These are phyloP conservation scores for Fennellomyces sp. DNA, from an alignment of 371 early-diverging fungal species.

Conservation along the genomic window DNA sequence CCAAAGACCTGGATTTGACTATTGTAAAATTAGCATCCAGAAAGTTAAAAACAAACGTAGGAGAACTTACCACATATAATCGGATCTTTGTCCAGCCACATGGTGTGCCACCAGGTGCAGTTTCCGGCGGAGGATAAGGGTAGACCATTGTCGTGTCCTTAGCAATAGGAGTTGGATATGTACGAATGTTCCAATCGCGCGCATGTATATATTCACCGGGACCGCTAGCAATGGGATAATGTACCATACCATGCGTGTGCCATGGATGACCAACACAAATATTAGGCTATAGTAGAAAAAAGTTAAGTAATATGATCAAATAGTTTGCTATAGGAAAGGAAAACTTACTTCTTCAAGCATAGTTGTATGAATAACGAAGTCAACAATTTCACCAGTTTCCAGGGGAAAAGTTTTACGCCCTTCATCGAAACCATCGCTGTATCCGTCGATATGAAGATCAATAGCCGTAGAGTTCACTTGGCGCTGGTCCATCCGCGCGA, in stretches of 20 bases:
- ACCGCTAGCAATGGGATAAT: slow-evolving; percentile 38
- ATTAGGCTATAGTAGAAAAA: too few relatives aligned
- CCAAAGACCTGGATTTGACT: slow-evolving; percentile 57
- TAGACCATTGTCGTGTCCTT: slow-evolving; percentile 36
- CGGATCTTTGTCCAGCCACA: slow-evolving; percentile 47
- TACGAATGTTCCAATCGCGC: slow-evolving; percentile 21
- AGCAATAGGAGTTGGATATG: slow-evolving; percentile 21
- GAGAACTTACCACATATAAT: slow-evolving; percentile 24
- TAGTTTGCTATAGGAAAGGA: too few relatives aligned
- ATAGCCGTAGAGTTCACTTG: slow-evolving; percentile 16
- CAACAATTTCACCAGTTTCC: slow-evolving; percentile 22
- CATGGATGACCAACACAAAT: slow-evolving; percentile 44
- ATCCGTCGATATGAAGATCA: slow-evolving; percentile 4
- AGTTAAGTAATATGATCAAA: too few relatives aligned
- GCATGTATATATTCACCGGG: slow-evolving; percentile 30
- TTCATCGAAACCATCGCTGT: slow-evolving; percentile 17
- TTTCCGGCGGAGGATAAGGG: slow-evolving; percentile 5
- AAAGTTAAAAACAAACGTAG: neutral
- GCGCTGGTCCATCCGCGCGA: slow-evolving; percentile 1
- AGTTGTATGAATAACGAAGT: slow-evolving; percentile 37
- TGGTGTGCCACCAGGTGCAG: neutral
- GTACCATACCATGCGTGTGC: slow-evolving; percentile 43
- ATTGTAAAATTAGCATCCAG: neutral
- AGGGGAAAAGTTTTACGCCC: slow-evolving; percentile 26
- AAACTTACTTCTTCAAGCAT: slow-evolving; percentile 1